Evolutionary conservation across 2,329 filamentous ascomycete species (phyloP).

Genomic region (Plectosphaerella sp.): DNA sequence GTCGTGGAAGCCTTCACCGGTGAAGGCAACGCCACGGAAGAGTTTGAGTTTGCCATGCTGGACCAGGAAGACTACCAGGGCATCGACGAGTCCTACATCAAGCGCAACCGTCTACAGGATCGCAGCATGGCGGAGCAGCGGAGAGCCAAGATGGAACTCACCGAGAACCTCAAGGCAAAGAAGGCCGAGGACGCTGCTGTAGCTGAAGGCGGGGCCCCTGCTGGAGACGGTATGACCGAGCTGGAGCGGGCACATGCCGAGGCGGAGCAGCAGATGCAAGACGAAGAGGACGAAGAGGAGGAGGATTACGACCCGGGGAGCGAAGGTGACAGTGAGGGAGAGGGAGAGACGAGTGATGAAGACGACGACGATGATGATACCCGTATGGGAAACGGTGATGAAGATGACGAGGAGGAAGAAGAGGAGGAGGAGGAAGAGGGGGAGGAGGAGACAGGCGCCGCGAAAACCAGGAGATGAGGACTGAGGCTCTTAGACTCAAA

Average conservation of each 20-base stretch:
- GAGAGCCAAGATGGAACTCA: constrained; percentile 58
- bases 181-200: constrained; percentile 32
- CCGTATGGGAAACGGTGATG: constrained; percentile 35
- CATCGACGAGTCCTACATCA: constrained; percentile 60
- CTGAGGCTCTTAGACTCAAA: too few relatives aligned
- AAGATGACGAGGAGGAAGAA: constrained; percentile 32
- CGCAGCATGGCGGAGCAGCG: constrained; percentile 65
- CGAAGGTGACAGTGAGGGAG: constrained; percentile 55
- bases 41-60: constrained; percentile 65
- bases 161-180: constrained; percentile 48
- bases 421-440: constrained; percentile 28
- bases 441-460: constrained; percentile 17
- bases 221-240: constrained; percentile 38
- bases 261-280: constrained; percentile 48
- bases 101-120: constrained; percentile 57
- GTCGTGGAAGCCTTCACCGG: constrained; percentile 54
- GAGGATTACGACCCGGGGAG: constrained; percentile 63
- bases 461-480: too few relatives aligned
- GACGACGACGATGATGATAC: constrained; percentile 49
- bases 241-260: constrained; percentile 46
- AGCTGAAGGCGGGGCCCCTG: constrained; percentile 23
- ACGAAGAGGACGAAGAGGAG: constrained; percentile 61
- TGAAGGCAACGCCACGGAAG: constrained; percentile 46
- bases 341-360: constrained; percentile 44
- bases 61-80: constrained; percentile 64